Evolutionary conservation across 2,329 filamentous ascomycete genomes (phyloP).

Genomic region (Cladosporium phlei): DNA sequence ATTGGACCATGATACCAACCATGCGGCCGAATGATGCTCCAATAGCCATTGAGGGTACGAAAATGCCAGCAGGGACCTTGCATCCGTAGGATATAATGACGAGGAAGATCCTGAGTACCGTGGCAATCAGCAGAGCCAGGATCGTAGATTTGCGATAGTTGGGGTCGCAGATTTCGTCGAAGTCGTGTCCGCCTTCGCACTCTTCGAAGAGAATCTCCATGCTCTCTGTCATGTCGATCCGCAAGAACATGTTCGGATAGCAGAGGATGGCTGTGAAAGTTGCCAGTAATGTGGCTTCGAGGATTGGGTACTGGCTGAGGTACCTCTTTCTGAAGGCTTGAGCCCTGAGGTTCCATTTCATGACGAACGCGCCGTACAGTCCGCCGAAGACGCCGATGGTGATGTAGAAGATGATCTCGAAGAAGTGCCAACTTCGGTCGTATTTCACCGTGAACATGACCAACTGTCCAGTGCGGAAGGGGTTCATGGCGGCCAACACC

Average conservation of each 20-base stretch:
- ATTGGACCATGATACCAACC: slow-evolving; percentile 90
- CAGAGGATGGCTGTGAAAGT: slow-evolving; percentile 84
- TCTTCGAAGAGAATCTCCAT: slow-evolving; percentile 98
- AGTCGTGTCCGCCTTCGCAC: slow-evolving; percentile 83
- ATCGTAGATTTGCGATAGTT: slow-evolving; percentile 66
- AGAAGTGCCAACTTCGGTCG: slow-evolving; percentile 95
- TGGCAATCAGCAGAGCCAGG: slow-evolving; percentile 71
- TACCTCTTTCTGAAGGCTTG: slow-evolving; percentile 95
- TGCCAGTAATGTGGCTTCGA: slow-evolving; percentile 81
- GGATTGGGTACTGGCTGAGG: slow-evolving; percentile 73
- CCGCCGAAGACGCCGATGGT: slow-evolving; percentile 89
- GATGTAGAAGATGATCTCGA: slow-evolving; percentile 89
- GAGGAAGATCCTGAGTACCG: slow-evolving; percentile 71
- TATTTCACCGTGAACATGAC: slow-evolving; percentile 99
- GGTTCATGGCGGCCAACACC: slow-evolving; percentile 91
- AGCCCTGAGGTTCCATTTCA: slow-evolving; percentile 91
- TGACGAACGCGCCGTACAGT: slow-evolving; percentile 91
- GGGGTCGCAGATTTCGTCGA: slow-evolving; percentile 77
- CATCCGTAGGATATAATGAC: slow-evolving; percentile 96
- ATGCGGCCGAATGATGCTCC: slow-evolving; percentile 91
- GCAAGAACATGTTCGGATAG: slow-evolving; percentile 90
- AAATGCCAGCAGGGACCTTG: slow-evolving; percentile 96
- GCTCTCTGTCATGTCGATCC: slow-evolving; percentile 98
- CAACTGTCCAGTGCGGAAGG: slow-evolving; percentile 90
- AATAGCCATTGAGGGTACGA: slow-evolving; percentile 96